Percentiles rank a stretch among this genome's conserved stretches.
Conservation (phyloP, 2,329 filamentous ascomycete species). For the Xylariales sp. region DNA sequence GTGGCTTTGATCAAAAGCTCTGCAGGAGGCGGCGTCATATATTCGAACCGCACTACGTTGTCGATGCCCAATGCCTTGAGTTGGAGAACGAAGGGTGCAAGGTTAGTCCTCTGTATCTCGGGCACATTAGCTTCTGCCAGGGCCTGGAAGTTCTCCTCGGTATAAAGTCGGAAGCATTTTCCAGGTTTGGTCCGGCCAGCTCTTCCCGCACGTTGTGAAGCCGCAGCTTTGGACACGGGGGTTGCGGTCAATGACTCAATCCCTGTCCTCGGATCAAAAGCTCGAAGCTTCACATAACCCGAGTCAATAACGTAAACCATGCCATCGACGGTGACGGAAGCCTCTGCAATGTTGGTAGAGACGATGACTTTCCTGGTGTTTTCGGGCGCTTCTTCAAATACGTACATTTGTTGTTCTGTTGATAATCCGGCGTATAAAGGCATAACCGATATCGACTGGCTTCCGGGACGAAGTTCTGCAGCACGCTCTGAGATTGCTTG, state of each 20-base stretch:
- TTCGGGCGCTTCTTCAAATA: constrained; percentile 79
- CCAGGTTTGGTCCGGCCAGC: constrained; percentile 85
- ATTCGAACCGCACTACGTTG: constrained; percentile 88
- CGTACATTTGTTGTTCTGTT: constrained; percentile 89
- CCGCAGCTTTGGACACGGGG: constrained; percentile 83
- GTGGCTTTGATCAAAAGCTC: constrained; percentile 81
- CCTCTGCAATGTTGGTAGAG: constrained; percentile 93
- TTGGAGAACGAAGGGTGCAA: constrained; percentile 83
- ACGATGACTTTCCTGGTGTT: constrained; percentile 88
- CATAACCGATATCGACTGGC: constrained; percentile 60
- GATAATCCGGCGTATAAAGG: constrained; percentile 87
- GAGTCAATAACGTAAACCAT: constrained; percentile 88
- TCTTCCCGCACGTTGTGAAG: constrained; percentile 84
- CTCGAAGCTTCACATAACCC: constrained; percentile 85
- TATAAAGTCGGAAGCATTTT: constrained; percentile 92
- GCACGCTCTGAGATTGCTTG: constrained; percentile 72
- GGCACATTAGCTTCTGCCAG: constrained; percentile 73
- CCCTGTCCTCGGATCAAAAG: constrained; percentile 77
- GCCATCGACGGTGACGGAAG: constrained; percentile 88
- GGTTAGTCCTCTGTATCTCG: constrained; percentile 87
- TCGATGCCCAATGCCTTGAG: constrained; percentile 94
- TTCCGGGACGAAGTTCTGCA: constrained; percentile 54
- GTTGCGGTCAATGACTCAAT: constrained; percentile 84
- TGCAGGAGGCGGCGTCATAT: constrained; percentile 78
- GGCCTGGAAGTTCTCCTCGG: constrained; percentile 62